Percentiles rank a stretch among this genome's conserved stretches.
Conservation (phyloP, 2,329 filamentous ascomycete genomes). For the Hymenoscyphus scutula region DNA sequence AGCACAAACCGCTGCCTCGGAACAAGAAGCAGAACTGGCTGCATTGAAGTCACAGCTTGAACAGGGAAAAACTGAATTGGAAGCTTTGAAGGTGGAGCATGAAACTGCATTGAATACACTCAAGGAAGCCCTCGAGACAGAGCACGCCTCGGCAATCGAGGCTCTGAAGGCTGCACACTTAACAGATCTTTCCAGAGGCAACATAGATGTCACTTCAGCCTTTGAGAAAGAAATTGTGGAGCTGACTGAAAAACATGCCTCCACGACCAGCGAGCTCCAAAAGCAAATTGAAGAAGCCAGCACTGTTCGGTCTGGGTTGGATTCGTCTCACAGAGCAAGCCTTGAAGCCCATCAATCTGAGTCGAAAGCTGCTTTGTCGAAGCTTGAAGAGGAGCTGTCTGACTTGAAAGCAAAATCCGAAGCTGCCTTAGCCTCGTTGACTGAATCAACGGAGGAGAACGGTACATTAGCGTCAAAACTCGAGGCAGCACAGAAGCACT, state of each 20-base stretch:
- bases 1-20: slow-evolving; percentile 34
- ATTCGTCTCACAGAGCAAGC: slow-evolving; percentile 46
- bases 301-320: slow-evolving; percentile 46
- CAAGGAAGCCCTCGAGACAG: slow-evolving; percentile 47
- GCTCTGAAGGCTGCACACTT: slow-evolving; percentile 54
- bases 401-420: slow-evolving; percentile 50
- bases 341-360: slow-evolving; percentile 46
- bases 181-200: slow-evolving; percentile 47
- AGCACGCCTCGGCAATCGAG: slow-evolving; percentile 50
- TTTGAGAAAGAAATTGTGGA: slow-evolving; percentile 51
- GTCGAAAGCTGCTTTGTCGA: slow-evolving; percentile 45
- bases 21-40: slow-evolving; percentile 37
- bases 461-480: slow-evolving; percentile 49
- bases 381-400: slow-evolving; percentile 52
- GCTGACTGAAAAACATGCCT: slow-evolving; percentile 50
- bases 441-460: slow-evolving; percentile 40
- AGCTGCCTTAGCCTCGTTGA: slow-evolving; percentile 23
- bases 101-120: slow-evolving; percentile 45
- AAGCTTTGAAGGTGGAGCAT: slow-evolving; percentile 38
- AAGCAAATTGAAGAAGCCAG: slow-evolving; percentile 54
- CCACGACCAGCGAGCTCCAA: slow-evolving; percentile 48
- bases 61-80: slow-evolving; percentile 29
- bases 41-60: slow-evolving; percentile 43
- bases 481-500: slow-evolving; percentile 41
- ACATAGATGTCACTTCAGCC: slow-evolving; percentile 42